These are phyloP conservation scores for Populus ilicifolia DNA, from an alignment of 345 rosid species.

Conservation along the genomic window DNA sequence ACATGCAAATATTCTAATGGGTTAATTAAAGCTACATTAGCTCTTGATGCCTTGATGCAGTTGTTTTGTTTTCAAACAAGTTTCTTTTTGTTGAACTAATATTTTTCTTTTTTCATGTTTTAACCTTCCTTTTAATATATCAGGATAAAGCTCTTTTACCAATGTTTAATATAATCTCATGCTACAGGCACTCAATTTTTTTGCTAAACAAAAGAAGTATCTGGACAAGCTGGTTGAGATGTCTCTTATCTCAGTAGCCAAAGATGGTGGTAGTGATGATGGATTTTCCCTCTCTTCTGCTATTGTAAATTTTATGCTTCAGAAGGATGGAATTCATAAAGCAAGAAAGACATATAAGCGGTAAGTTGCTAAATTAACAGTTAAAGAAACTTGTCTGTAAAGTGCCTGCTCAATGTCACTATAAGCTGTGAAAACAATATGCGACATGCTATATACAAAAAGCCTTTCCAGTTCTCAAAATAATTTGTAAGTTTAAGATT, in stretches of 20 bases:
- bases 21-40: no score
- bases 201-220: constrained; percentile 43
- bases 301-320: constrained; percentile 52
- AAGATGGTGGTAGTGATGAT: constrained; percentile 49
- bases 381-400: background rate
- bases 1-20: no score
- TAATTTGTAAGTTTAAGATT: background rate
- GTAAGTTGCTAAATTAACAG: constrained; percentile 33
- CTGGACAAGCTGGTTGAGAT: constrained; percentile 67
- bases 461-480: background rate
- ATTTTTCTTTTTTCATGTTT: background rate
- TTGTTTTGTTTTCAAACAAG: no score
- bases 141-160: background rate
- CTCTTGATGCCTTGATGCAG: no score
- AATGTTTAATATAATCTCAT: constrained; percentile 9
- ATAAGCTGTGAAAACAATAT: background rate
- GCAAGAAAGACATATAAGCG: constrained; percentile 67
- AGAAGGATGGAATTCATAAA: constrained; percentile 52
- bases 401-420: background rate
- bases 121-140: background rate
- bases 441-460: background rate
- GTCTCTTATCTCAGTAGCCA: constrained; percentile 50
- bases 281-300: constrained; percentile 69
- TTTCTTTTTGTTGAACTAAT: background rate
- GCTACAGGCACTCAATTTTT: constrained; percentile 66